Conservation (phyloP, 192 early-diverging fungal genomes). For the Gryganskiella cystojenkinii region DNA sequence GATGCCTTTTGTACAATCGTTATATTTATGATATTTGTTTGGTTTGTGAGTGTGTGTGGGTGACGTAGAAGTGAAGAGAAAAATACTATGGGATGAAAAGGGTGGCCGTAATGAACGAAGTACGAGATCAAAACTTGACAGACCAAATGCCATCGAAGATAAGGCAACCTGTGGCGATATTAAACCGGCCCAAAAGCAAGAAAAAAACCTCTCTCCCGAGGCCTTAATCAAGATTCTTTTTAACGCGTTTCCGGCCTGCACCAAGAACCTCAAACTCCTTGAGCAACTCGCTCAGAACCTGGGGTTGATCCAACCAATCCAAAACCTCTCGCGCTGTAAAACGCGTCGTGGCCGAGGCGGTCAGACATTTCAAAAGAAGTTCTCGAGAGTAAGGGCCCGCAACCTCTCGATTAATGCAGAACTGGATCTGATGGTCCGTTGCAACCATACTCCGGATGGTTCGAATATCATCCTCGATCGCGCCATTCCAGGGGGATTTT, state of each 20-base stretch:
- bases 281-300: not conserved
- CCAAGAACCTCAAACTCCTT: slow-evolving; percentile 30
- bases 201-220: not conserved
- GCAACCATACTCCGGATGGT: slow-evolving; percentile 55
- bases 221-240: slow-evolving; percentile 20
- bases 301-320: not conserved
- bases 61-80: not conserved
- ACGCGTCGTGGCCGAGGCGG: slow-evolving; percentile 49
- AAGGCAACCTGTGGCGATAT: too few relatives aligned
- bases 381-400: slow-evolving; percentile 53
- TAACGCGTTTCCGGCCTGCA: slow-evolving; percentile 28
- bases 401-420: slow-evolving; percentile 56
- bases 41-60: not conserved
- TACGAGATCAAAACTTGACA: not conserved
- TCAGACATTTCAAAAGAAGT: slow-evolving; percentile 58
- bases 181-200: too few relatives aligned
- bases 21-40: not conserved
- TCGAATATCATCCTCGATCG: slow-evolving; percentile 62
- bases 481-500: slow-evolving; percentile 62
- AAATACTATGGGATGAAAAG: slow-evolving; percentile 8
- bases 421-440: slow-evolving; percentile 55
- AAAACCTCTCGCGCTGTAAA: slow-evolving; percentile 53
- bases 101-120: not conserved
- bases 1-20: not conserved
- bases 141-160: not conserved